A percentile compares a stretch with the other conserved stretches of the same genome.
Conservation (phyloP, 2,329 filamentous ascomycete genomes). For the Talaromyces islandicus region DNA sequence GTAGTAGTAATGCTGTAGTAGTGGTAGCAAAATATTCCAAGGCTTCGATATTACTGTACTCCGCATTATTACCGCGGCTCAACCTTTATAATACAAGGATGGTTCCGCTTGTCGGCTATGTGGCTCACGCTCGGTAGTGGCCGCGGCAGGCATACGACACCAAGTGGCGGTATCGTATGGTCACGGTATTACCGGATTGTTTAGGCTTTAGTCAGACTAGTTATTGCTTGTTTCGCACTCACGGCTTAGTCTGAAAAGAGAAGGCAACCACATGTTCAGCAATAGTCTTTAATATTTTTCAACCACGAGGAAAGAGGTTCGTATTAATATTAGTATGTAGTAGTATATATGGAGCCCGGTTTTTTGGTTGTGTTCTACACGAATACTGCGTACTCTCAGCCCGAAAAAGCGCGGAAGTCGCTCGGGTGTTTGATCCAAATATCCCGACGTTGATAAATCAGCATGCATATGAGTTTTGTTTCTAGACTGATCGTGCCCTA, state of each 20-base stretch:
- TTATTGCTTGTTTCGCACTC: not conserved
- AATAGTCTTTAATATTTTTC: too few relatives aligned
- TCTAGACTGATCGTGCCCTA: not conserved
- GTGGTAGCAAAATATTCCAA: too few relatives aligned
- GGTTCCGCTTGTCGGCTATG: not conserved
- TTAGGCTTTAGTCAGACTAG: not conserved
- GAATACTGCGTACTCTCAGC: not conserved
- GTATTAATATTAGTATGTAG: too few relatives aligned
- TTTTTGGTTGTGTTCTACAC: not conserved
- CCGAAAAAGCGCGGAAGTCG: too few relatives aligned
- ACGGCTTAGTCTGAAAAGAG: not conserved
- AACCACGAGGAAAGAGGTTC: too few relatives aligned
- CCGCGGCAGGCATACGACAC: too few relatives aligned
- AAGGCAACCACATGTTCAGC: not conserved
- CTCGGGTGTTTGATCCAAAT: not conserved
- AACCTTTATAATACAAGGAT: not conserved
- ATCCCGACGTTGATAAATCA: not conserved
- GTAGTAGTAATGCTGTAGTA: too few relatives aligned
- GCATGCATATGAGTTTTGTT: not conserved
- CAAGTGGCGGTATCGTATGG: not conserved
- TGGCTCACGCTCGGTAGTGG: not conserved
- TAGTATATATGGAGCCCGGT: not conserved
- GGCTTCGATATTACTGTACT: too few relatives aligned
- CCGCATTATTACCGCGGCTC: not conserved
- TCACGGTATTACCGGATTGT: not conserved